Base-by-base conservation (phyloP, 2,329 filamentous ascomycete genomes). In the Xylaria sp. region DNA sequence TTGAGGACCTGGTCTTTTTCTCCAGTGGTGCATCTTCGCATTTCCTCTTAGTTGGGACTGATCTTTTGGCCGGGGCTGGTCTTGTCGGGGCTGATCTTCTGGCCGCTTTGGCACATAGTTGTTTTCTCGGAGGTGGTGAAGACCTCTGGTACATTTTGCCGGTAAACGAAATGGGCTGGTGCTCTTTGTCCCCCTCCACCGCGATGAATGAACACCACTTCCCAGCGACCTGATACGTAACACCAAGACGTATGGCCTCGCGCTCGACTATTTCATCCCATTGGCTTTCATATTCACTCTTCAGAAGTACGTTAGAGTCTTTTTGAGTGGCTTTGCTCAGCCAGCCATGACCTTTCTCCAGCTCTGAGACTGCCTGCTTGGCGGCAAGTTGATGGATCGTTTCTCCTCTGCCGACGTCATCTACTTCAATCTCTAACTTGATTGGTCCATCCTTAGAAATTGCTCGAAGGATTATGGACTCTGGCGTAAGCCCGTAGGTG, bases 131-230 rank as follows among this genome's bases (percentile, higher is more conserved):
- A 5, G 56, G 49, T 25, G 10, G n/a, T 10, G 11, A n/a, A n/a
- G n/a, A n/a, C n/a, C n/a, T n/a, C n/a, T 3, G 13, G 31, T 1
- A 39, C 3, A 45, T n/a, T 33, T 31, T 50, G 5, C 53, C 53
- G 17, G 44, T 20, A 38, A 63, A 63, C 9, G 36, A 20, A 36
- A 61, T 31, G 9, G 63, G 56, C 9, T 55, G 9, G n/a, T 55
- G 25, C 17, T 36, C 57, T 50, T 27, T 20, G 15, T 55, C 42
- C 31, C 63, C 50, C 27, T 67, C 54, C 13, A 49, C 7, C 7
- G 65, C 65, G 5, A 67, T 39, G 49, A 63, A 67, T 17, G 65
- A 67, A 39, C 65, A 67, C 65, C 65, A 67, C 33, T 64, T 67
- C 11, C 60, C 54, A 13, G 65, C 55, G 11, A 67, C 56, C 42